A percentile compares a stretch with the other conserved stretches of the same genome.
Conservation (phyloP, 805 yeast genomes). For the Candida silvicultrix region DNA sequence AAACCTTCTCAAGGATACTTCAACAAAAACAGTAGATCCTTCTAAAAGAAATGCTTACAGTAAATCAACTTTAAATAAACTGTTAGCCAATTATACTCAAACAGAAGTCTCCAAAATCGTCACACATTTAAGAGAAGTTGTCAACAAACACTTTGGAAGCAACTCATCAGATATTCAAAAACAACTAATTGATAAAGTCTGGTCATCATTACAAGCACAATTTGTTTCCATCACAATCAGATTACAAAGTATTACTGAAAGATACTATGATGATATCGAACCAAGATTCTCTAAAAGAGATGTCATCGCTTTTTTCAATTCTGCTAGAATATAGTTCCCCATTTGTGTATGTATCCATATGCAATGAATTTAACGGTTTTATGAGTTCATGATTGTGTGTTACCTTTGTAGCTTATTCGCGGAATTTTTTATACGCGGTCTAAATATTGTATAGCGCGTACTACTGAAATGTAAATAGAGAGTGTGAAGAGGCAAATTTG, state of each 20-base stretch:
- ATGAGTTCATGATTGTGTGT: too few species aligned
- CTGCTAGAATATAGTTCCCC: slow-evolving; percentile 13
- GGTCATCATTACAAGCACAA: slow-evolving; percentile 66
- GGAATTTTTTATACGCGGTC: not conserved
- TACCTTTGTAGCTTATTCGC: not conserved
- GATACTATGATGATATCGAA: slow-evolving; percentile 44
- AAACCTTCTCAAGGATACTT: slow-evolving; percentile 32
- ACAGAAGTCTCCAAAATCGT: slow-evolving; percentile 52
- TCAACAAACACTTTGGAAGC: slow-evolving; percentile 46
- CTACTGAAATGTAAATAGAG: not conserved
- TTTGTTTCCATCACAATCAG: slow-evolving; percentile 50
- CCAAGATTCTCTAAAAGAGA: slow-evolving; percentile 47
- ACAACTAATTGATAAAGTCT: slow-evolving; percentile 52
- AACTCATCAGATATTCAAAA: slow-evolving; percentile 37
- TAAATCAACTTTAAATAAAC: slow-evolving; percentile 48
- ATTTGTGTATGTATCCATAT: not conserved
- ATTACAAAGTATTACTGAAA: slow-evolving; percentile 48
- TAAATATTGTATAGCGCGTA: not conserved
- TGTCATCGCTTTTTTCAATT: slow-evolving; percentile 46
- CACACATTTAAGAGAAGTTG: slow-evolving; percentile 45
- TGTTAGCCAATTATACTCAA: slow-evolving; percentile 50
- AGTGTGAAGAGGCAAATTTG: not conserved
- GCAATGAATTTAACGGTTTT: not conserved
- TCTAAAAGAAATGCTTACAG: slow-evolving; percentile 60
- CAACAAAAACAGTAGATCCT: slow-evolving; percentile 31